Base-by-base conservation (phyloP, 2,329 filamentous ascomycete species). In the Ambrosiella beaveri region DNA sequence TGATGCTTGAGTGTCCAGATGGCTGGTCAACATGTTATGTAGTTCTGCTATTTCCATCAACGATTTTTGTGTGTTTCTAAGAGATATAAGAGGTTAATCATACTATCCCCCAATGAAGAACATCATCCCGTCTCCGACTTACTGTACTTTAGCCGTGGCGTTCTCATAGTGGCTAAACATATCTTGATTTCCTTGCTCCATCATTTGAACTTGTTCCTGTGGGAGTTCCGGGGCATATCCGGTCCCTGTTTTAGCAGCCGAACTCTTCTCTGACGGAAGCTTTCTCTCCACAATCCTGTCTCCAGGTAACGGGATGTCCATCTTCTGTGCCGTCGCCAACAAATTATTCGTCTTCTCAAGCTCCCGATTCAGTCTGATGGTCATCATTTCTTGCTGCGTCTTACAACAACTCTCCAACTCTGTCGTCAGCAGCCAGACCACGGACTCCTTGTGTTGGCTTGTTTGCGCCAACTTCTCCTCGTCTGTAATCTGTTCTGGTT, bases 141-240 rank as follows among this genome's bases (percentile, higher is more conserved):
- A 94, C 87, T 85, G 86, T 63, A 97, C 88, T 77, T 97, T 93
- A 69, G 90, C 85, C 68, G 97, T 74, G n/a, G 87, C 89, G 71
- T 86, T 88, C 70, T 96, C 88, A 69, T 94, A 95, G 70, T 95
- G 87, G 69, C 86, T 86, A 64, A 97, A 76, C 83, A 98, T 89
- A 62, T 88, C 84, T 69, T 89, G 84, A 67, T 97, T 96, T 67
- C 94, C 90, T 70, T 88, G 80, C 64, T 91, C 90, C 71, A 98
- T 97, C 67, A 95, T 79, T 68, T 96, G 91, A 56, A 93, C 74
- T 70, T 97, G 91, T 67, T 96, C 89, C 19, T 82, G 76, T 15
- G 85, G 88, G 61, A 96, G 73, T 62, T 82, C 79, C 47, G 80
- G 71, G 55, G 70, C 65, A 17, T 41, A 36, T 5, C 27, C 27